These are phyloP conservation scores for Alternaria consortialis DNA, from an alignment of 2,329 filamentous ascomycete genomes.

Conservation along the genomic window DNA sequence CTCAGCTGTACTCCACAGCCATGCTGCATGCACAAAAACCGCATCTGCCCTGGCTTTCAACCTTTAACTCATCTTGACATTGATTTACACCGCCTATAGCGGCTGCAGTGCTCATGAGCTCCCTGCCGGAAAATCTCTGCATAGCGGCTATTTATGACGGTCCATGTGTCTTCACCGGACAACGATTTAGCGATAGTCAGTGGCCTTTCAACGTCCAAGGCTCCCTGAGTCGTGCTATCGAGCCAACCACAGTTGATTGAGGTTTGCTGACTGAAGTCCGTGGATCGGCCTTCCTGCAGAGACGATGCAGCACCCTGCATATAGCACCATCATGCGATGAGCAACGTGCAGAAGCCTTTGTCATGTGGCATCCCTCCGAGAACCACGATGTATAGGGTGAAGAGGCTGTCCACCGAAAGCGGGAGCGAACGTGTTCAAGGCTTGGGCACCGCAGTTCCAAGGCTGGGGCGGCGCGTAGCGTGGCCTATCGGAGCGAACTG, in stretches of 20 bases:
- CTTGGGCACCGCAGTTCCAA: conserved; percentile 2
- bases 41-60: neutral
- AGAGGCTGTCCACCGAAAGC: conserved; percentile 3
- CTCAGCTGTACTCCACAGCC: neutral
- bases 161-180: conserved; percentile 2
- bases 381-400: neutral
- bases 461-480: conserved; percentile 2
- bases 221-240: neutral
- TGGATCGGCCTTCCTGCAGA: conserved; percentile 12
- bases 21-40: neutral
- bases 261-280: conserved; percentile 14
- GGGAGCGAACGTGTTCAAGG: neutral
- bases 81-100: neutral
- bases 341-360: conserved; percentile 11
- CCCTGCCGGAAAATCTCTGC: neutral
- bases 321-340: conserved; percentile 23
- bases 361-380: conserved; percentile 14
- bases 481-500: conserved; percentile 9
- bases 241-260: conserved; percentile 1
- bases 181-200: neutral
- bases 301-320: conserved; percentile 10
- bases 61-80: neutral
- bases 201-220: neutral
- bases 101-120: neutral
- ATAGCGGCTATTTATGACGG: neutral